Conservation (phyloP, 331 rosid genomes). For the Saraca asoca region DNA sequence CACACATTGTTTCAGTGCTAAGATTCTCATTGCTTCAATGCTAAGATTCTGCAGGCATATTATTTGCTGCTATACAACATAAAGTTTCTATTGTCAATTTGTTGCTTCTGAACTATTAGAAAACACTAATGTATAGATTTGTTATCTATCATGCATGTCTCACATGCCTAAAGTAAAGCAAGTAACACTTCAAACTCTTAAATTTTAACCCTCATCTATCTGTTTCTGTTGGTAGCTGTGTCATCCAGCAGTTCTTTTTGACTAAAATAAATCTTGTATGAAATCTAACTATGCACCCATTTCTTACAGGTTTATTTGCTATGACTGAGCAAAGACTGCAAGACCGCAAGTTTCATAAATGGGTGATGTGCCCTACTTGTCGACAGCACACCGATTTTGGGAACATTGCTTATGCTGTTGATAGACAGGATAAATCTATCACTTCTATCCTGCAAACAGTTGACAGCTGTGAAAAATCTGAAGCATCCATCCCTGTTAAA, state of each 20-base stretch:
- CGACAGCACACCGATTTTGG: slow-evolving; percentile 86
- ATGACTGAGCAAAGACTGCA: slow-evolving; percentile 66
- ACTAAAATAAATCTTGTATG: slow-evolving; percentile 6
- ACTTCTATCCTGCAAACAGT: slow-evolving; percentile 43
- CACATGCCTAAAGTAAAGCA: slow-evolving; percentile 4
- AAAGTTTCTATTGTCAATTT: slow-evolving; percentile 11
- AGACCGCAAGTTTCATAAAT: slow-evolving; percentile 57
- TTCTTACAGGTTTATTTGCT: slow-evolving; percentile 77
- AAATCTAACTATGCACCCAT: slow-evolving; percentile 25
- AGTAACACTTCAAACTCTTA: slow-evolving; percentile 6
- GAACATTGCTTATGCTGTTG: slow-evolving; percentile 90
- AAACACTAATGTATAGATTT: slow-evolving; percentile 20
- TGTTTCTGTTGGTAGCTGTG: slow-evolving; percentile 3
- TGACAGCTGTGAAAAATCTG: slow-evolving; percentile 56
- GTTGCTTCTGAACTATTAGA: slow-evolving; percentile 4
- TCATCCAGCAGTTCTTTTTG: slow-evolving; percentile 26
- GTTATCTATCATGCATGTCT: slow-evolving; percentile 22
- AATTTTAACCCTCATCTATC: slow-evolving; percentile 18
- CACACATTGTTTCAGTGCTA: slow-evolving; percentile 1
- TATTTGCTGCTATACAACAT: slow-evolving; percentile 17
- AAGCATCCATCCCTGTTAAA: slow-evolving; percentile 63
- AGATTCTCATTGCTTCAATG: slow-evolving; percentile 19
- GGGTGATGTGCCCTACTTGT: slow-evolving; percentile 98
- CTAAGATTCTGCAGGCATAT: slow-evolving; percentile 21
- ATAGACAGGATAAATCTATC: slow-evolving; percentile 53